Base-by-base conservation (phyloP, 2,329 filamentous ascomycete species). In the Fusarium sp. region DNA sequence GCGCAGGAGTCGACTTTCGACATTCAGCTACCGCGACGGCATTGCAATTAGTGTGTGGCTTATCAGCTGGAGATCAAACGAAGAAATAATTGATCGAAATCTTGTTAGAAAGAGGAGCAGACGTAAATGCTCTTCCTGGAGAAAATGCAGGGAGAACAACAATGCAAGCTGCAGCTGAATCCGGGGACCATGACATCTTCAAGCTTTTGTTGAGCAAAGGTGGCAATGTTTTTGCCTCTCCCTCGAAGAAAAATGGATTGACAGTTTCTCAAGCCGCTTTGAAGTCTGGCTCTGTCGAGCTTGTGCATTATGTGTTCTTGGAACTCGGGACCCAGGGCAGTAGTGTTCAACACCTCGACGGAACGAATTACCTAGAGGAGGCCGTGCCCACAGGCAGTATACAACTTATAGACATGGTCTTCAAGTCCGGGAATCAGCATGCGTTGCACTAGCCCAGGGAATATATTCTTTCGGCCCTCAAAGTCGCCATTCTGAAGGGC, bases 61-160 rank as follows among this genome's bases (percentile, higher is more conserved):
- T 18, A 1, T 0, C 5, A 11, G 3, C 3, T 6, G 0, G 18
- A 15, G 9, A 17, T 7, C 1, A 2, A 5, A 13, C 3, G 5
- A 63, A 32, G 18, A 5, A 1, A 12, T 18, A 10, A 6, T n/a
- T 52, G n/a, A 5, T 18, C 1, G 10, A 59, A 12, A 1, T 18
- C 0, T 13, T 63, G 3, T 4, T 63, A 5, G 8, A 0, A 3
- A 12, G 15, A 5, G 50, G 62, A 0, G 58, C 58, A 8, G 33
- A 63, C 2, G 9, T 63, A 0, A 52, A 65, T 7, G 20, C 58
- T 11, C 5, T 8, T 0, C 49, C 62, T 14, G 26, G 27, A 1
- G 4, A 15, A 0, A 0, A 3, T 18, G 18, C 0, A 5, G 58
- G 62, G 9, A 62, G 58, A 14, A 62, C 62, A 14, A 23, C 62